phyloP scores from a whole-genome alignment of 2,329 filamentous ascomycete species.

The Chrysoporthe deuterocubensis region DNA sequence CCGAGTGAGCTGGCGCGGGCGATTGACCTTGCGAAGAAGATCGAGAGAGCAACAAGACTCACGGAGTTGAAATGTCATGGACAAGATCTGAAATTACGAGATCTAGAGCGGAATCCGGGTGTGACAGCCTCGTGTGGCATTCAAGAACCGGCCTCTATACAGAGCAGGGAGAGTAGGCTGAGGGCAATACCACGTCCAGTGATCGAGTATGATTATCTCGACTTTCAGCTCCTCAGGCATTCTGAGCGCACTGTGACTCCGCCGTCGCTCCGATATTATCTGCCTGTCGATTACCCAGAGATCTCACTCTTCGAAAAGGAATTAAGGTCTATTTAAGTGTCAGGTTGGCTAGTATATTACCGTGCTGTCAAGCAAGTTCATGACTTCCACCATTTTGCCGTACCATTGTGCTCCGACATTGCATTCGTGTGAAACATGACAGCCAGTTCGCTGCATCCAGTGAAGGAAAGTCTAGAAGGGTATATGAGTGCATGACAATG shows the following conservation, averaged over 20 bases:
- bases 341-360: neutral
- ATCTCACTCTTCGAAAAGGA: neutral
- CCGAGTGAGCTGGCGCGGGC: neutral
- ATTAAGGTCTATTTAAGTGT: constrained; percentile 22
- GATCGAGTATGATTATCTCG: too few relatives aligned
- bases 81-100: too few relatives aligned
- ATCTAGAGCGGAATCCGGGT: too few relatives aligned
- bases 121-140: too few relatives aligned
- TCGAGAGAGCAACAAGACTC: neutral
- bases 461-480: constrained; percentile 31
- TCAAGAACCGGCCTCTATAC: too few relatives aligned
- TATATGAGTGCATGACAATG: constrained; percentile 27
- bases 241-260: too few relatives aligned
- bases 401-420: constrained; percentile 26
- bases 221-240: too few relatives aligned
- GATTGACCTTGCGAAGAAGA: neutral
- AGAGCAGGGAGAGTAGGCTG: too few relatives aligned
- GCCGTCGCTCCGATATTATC: too few relatives aligned
- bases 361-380: constrained; percentile 19
- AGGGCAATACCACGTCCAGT: too few relatives aligned
- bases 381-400: constrained; percentile 20
- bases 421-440: constrained; percentile 25
- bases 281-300: neutral
- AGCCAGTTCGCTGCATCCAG: constrained; percentile 21
- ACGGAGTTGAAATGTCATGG: neutral